Evolutionary conservation across 495 filamentous ascomycete genomes (phyloP).

Genomic region (Venustampulla echinocandica): DNA sequence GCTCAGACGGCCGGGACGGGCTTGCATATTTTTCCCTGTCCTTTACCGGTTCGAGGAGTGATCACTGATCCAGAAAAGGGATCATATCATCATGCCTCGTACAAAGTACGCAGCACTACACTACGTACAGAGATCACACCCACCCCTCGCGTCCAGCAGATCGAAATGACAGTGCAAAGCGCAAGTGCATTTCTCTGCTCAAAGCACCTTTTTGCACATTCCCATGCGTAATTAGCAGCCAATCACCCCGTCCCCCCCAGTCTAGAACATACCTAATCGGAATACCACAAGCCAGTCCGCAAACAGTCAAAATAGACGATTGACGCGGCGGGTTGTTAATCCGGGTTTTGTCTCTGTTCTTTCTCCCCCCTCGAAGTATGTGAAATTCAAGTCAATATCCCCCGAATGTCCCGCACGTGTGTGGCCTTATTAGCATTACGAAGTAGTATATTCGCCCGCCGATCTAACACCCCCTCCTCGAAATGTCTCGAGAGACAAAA

Average conservation of each 20-base stretch:
- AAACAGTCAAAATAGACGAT: conserved; percentile 2
- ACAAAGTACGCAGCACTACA: no score
- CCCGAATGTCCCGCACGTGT: no score
- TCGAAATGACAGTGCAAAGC: background rate
- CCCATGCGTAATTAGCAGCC: background rate
- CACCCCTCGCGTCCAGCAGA: background rate
- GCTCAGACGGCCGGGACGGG: background rate
- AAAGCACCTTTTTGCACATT: background rate
- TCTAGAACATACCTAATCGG: conserved; percentile 2
- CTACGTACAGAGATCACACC: background rate
- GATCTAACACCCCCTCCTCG: no score
- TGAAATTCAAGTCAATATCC: no score
- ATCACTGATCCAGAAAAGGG: no score
- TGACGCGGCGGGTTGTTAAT: no score
- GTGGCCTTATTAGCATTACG: no score
- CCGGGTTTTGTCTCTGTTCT: background rate
- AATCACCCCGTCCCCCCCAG: background rate
- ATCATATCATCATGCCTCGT: no score
- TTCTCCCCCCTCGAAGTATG: background rate
- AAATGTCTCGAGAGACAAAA: no score
- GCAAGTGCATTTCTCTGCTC: background rate
- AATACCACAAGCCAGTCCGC: background rate
- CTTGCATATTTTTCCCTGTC: background rate
- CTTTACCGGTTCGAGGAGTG: no score
- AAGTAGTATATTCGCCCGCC: no score